Evolutionary conservation across 108 stramenopile genomes (phyloP), one percentile per base, ranked within the genome.

Genomic region (Pseudonitzschia pungens): DNA sequence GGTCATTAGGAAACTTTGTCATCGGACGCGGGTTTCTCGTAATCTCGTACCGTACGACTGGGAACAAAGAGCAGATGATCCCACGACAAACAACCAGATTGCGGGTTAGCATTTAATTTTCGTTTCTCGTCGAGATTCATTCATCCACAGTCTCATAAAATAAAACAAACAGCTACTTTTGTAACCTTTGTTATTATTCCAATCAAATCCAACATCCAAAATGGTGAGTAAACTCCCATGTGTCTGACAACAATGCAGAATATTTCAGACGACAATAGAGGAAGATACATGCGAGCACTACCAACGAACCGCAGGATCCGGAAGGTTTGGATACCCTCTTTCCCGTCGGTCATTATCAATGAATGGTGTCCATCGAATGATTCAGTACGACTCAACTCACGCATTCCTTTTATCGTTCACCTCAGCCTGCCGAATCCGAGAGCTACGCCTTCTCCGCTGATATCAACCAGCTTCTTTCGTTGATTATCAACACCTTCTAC

Each of bases 401-500:
- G 4, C 10, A 20, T 55, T 24, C 54, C 26, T 22, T 55, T 55
- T 55, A 2, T 24, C 26, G 24, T 22, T 26, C 26, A n/a, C n/a
- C 10, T 8, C 9, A 55, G 54, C 40, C 87, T 73, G 45, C 45
- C 10, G 90, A 92, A 69, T 77, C 95, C 28, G 99, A 99, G 89
- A 98, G 96, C 77, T 99, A 97, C 79, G 97, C 99, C 69, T 99
- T 99, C 90, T 94, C 94, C 32, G 99, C 99, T 56, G 99, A 99
- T 79, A 99, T 99, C 97, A 99, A 98, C 90, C 99, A 99, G 91
- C 96, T 99, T 31, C 88, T 99, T 65, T 98, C 98, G 73, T 87
- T 99, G 90, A 99, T 96, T 75, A 94, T 96, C 86, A 96, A 96
- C 91, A 98, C 98, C 64, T 99, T 99, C 81, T 99, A 99, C 92